Base-by-base conservation (phyloP, 2,329 filamentous ascomycete genomes). In the Fusarium anthophilum region DNA sequence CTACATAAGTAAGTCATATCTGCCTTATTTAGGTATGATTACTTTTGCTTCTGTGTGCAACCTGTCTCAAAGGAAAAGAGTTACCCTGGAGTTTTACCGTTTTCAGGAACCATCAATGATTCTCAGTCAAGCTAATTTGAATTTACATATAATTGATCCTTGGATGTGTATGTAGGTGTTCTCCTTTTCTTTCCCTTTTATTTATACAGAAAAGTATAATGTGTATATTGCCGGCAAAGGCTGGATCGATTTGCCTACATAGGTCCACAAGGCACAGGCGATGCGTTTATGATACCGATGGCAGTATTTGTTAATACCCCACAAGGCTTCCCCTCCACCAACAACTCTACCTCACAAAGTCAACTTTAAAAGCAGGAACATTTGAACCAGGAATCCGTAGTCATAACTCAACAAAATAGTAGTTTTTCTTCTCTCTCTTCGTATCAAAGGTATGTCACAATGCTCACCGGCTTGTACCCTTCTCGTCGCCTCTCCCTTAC, bases 401-500 rank as follows among this genome's bases (percentile, higher is more conserved):
- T 24, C 45, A 67, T 55, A 37, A 60, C 24, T 30, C 59, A 74
- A 65, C 59, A 62, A 62, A 72, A 59, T n/a, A 61, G 69, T 60
- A 62, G 14, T 58, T 72, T 55, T 28, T 48, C 62, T 7, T 13
- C 32, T 35, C 32, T 35, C 32, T 8, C 20, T 14, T 10, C 38
- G 43, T 66, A 41, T 69, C 64, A 57, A 57, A 74, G 59, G 58
- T 64, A 65, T 64, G 48, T 70, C 51, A 53, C 59, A 65, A 58
- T 74, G 55, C 43, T 69, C 63, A 72, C 67, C 62, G 41, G 50
- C 54, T 47, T 50, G 64, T 74, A 41, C 48, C 63, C 58, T 72
- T 74, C 47, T 57, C 47, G 14, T 54, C 47, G 32, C 54, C 51
- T 59, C 63, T 41, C 41, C 48, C 67, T 53, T 69, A 74, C 47